A percentile compares a stretch with the other conserved stretches of the same genome.
phyloP scores from a whole-genome alignment of 2,329 filamentous ascomycete genomes.

The Pestalotiopsis sp. region DNA sequence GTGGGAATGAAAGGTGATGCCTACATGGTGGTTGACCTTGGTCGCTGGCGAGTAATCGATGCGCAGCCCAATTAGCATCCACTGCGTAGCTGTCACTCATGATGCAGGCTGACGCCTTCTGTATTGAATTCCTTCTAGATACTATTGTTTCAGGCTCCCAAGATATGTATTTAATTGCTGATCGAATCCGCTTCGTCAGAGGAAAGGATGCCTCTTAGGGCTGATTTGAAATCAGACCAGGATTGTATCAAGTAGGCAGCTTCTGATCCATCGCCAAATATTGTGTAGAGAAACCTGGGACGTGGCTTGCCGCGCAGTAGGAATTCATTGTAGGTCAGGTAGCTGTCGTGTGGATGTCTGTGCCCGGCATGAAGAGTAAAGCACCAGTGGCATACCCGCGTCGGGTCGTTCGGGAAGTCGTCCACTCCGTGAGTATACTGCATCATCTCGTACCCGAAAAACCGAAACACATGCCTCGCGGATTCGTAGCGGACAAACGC shows the following conservation, averaged over 20 bases:
- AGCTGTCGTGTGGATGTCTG: conserved; percentile 1
- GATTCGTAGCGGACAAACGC: neutral
- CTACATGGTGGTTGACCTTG: no score
- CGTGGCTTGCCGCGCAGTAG: neutral
- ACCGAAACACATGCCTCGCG: neutral
- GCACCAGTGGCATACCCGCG: neutral
- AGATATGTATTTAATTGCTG: neutral
- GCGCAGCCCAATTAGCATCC: no score
- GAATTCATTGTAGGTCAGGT: neutral
- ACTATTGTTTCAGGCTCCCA: neutral
- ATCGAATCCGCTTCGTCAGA: neutral
- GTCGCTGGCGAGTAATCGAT: no score
- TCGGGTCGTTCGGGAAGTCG: neutral
- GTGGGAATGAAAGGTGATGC: no score
- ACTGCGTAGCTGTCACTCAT: no score
- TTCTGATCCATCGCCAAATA: neutral
- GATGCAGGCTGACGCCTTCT: no score
- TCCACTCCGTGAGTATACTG: neutral
- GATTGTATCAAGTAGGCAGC: neutral
- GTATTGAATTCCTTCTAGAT: neutral
- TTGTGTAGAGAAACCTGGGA: neutral
- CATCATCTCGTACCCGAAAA: neutral
- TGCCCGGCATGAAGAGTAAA: neutral
- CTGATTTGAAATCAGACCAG: neutral
- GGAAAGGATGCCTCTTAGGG: neutral